Base-by-base conservation (phyloP, 2,329 filamentous ascomycete species). In the Aspergillus versicolor region DNA sequence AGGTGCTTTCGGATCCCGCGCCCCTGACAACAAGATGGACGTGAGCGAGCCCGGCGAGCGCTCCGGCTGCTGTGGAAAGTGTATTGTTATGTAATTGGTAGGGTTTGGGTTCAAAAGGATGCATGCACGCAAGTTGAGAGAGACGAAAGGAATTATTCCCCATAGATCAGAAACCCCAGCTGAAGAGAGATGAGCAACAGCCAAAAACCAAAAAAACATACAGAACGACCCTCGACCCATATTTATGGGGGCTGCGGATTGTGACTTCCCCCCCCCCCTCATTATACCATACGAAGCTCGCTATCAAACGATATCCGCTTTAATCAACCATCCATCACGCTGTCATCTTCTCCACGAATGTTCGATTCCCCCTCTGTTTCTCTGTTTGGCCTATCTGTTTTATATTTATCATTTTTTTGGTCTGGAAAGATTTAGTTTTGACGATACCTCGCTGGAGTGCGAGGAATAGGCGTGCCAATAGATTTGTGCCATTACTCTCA, bases 21-120 rank as follows among this genome's bases (percentile, higher is more conserved):
- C 79, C 59, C 67, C 88, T 82, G 62, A 81, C 56, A 72, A 75
- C 59, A 90, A 92, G 78, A 88, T 95, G 83, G 90, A 95, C 65
- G 85, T 94, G 68, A 86, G 88, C 57, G 75, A 79, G 61, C 73
- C 72, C n/a, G 73, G 70, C 52, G 76, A 82, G 53, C 70, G 65
- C 51, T 77, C 75, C 42, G 89, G 91, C 65, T 96, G 92, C 83
- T 96, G 92, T 79, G 81, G 85, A 68, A 90, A 89, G 77, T 96
- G 92, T 77, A 83, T 90, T 73, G 84, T 96, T 73, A 96, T 96
- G 92, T 73, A 72, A 71, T 62, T 59, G 58, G 50, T 19, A 53
- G 58, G 53, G 54, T 53, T 61, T 63, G 58, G 63, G 57, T 60
- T 55, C 15, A 53, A 59, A 57, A 58, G 54, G 57, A 53, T 60